Base-by-base conservation (phyloP, 164 flowering plant genomes). In the Vitis labrusca region DNA sequence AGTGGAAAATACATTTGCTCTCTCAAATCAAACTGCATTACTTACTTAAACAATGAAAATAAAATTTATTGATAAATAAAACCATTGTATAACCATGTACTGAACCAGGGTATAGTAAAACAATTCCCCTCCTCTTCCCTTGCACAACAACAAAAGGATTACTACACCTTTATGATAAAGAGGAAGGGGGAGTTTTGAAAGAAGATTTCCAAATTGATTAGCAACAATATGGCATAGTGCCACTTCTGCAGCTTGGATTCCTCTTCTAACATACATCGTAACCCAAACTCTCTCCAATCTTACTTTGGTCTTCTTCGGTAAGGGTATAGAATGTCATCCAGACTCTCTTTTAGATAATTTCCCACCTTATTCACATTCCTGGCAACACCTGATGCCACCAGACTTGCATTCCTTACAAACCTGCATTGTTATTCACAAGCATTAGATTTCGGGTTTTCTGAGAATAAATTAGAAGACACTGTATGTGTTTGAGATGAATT, bases 311-410 rank as follows among this genome's bases (percentile, higher is more conserved):
- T 85, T 65, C 89, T 81, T 64, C 88, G 80, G 72, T 88, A 84
- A 7, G 95, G 91, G 63, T 84, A 90, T 10, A 90, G 74, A 27
- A 88, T 84, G 72, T 90, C 89, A 61, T 91, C 91, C 9, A 92
- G n/a, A 61, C 77, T 79, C 61, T 80, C 85, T 78, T 92, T 90
- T 59, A 92, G 54, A 63, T 85, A 80, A 72, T 78, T 83, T 15
- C 92, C 85, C 3, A 87, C 89, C 79, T 71, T 84, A 13, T 81
- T 78, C 82, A 84, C 61, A 73, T 92, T 90, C 81, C 82, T 82
- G 37, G 81, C 89, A 53, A 90, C 94, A 19, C 97, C 93, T 9
- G 84, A 78, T 10, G 93, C 93, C 17, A 92, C 92, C 54, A 92
- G 78, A 53, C 81, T 68, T 14, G 94, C 93, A 73, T 86, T 92